phyloP scores from a whole-genome alignment of 1,284 basidiomycete species.

The Abortiporus biennis region DNA sequence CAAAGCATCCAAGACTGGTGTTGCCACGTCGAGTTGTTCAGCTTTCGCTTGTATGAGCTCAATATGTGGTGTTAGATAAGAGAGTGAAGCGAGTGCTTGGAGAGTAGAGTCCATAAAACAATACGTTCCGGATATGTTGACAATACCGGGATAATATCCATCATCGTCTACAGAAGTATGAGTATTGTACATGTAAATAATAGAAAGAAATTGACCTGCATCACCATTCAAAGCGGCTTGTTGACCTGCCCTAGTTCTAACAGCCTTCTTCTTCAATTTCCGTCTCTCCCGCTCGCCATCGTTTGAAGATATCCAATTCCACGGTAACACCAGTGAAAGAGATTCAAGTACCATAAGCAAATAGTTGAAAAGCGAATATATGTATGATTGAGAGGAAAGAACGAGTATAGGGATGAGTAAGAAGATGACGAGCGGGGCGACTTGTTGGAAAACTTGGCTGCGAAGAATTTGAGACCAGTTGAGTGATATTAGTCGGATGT shows the following conservation, averaged over 20 bases:
- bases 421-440: slow-evolving; percentile 49
- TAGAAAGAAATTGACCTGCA: slow-evolving; percentile 8
- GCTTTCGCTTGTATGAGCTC: slow-evolving; percentile 68
- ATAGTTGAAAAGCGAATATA: slow-evolving; percentile 27
- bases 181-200: not conserved
- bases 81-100: slow-evolving; percentile 79
- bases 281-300: slow-evolving; percentile 29
- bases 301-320: slow-evolving; percentile 43
- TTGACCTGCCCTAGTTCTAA: slow-evolving; percentile 52
- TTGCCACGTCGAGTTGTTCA: slow-evolving; percentile 69
- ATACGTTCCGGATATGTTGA: slow-evolving; percentile 91
- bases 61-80: slow-evolving; percentile 72
- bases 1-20: slow-evolving; percentile 79
- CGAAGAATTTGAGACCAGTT: slow-evolving; percentile 15
- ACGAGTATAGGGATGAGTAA: slow-evolving; percentile 47
- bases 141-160: slow-evolving; percentile 76
- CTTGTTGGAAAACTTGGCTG: slow-evolving; percentile 38
- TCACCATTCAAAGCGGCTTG: slow-evolving; percentile 20
- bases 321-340: slow-evolving; percentile 45
- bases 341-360: slow-evolving; percentile 52
- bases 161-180: slow-evolving; percentile 21
- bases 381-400: slow-evolving; percentile 31
- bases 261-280: slow-evolving; percentile 41
- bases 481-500: too few relatives aligned
- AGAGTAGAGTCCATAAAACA: slow-evolving; percentile 95